Evolutionary conservation across 148 eudicot genomes (phyloP).

Genomic region (Rhododendron kiyosumense): DNA sequence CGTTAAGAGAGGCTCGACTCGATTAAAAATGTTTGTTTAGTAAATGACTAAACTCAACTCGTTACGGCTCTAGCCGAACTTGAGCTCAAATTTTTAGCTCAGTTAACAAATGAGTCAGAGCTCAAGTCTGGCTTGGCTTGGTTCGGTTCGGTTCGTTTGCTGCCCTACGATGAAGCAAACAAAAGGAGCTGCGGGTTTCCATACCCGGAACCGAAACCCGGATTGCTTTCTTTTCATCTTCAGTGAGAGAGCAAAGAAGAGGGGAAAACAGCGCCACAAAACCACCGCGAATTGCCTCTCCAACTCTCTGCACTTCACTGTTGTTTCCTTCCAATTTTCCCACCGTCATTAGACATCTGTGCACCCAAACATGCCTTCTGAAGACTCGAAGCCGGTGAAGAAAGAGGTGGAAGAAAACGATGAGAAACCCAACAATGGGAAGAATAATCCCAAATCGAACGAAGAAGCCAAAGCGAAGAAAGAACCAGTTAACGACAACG

Average conservation of each 20-base stretch:
- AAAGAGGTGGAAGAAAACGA: slow-evolving; percentile 42
- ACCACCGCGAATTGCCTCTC: not conserved
- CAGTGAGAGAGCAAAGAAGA: not conserved
- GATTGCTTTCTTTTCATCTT: not conserved
- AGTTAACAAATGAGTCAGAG: too few species aligned
- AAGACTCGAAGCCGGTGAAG: slow-evolving; percentile 36
- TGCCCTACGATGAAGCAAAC: too few species aligned
- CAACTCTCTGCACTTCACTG: not conserved
- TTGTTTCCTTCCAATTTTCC: not conserved
- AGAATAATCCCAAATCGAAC: slow-evolving; percentile 6
- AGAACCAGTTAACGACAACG: slow-evolving; percentile 21
- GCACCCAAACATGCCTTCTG: slow-evolving; percentile 34
- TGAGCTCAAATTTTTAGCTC: too few species aligned
- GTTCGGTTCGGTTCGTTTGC: too few species aligned
- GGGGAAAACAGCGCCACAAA: not conserved
- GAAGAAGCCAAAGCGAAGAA: slow-evolving; percentile 25
- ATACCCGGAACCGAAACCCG: not conserved
- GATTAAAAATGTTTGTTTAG: too few species aligned
- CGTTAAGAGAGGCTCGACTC: too few species aligned
- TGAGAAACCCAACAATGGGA: slow-evolving; percentile 16
- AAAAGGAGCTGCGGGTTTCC: too few species aligned
- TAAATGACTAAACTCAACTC: too few species aligned
- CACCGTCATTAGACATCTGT: not conserved
- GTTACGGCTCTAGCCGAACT: too few species aligned
- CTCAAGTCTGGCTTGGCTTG: too few species aligned